Evolutionary conservation across 2,329 filamentous ascomycete genomes (phyloP).

Genomic region (Sporothrix humicola): DNA sequence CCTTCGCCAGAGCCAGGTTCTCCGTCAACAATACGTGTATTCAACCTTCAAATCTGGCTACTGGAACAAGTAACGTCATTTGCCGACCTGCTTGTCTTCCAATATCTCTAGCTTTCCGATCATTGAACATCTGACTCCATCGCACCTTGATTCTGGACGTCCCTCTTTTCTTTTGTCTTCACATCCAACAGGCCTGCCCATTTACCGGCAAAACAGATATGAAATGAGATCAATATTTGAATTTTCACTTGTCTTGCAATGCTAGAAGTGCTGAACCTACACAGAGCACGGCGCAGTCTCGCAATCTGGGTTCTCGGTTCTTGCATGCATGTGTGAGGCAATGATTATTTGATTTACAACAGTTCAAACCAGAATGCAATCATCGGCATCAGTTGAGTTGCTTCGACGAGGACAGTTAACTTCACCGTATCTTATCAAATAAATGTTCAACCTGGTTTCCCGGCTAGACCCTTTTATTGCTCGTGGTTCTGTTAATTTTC

Average conservation of each 20-base stretch:
- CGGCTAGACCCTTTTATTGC: background rate
- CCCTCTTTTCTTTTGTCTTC: background rate
- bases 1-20: background rate
- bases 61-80: background rate
- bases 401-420: background rate
- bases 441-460: conserved; percentile 4
- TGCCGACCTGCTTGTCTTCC: no score
- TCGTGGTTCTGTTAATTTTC: background rate
- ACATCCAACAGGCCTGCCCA: background rate
- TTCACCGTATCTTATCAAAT: conserved; percentile 12
- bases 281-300: background rate
- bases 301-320: background rate
- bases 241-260: background rate
- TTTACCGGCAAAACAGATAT: background rate
- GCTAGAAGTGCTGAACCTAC: background rate
- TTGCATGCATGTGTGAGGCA: background rate
- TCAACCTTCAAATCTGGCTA: background rate
- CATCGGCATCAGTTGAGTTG: background rate
- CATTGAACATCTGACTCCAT: background rate
- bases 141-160: background rate
- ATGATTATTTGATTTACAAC: background rate
- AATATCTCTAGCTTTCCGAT: background rate
- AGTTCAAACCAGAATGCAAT: background rate
- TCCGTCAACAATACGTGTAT: background rate
- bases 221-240: background rate